Conservation (phyloP, 768 basidiomycete species). For the Auricularia sp. region DNA sequence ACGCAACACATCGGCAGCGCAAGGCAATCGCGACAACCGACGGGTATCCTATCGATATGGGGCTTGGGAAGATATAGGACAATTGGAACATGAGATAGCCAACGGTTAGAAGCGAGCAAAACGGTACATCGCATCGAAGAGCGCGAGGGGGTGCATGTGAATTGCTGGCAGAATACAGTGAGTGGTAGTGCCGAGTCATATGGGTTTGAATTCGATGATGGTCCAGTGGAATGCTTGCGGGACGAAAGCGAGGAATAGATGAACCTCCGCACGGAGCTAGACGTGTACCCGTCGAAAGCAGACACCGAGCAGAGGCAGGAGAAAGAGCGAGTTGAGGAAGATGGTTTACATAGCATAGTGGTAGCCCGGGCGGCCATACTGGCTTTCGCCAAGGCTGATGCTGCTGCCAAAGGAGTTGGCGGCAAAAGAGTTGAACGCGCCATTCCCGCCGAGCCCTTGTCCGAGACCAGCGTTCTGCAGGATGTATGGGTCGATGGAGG, state of each 20-base stretch:
- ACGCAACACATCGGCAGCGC: background rate
- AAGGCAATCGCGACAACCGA: background rate
- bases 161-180: constrained; percentile 2
- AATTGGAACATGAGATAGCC: background rate
- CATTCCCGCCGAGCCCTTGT: background rate
- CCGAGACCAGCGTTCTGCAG: background rate
- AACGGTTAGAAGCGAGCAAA: background rate
- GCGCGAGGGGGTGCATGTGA: constrained; percentile 1
- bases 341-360: constrained; percentile 1
- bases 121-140: background rate
- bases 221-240: background rate
- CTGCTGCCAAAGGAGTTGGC: background rate
- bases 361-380: background rate
- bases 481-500: constrained; percentile 1
- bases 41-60: constrained; percentile 2
- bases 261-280: background rate
- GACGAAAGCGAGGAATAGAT: background rate
- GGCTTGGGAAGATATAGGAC: constrained; percentile 1
- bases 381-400: background rate
- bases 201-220: background rate
- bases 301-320: background rate
- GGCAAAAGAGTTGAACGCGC: background rate
- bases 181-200: background rate
- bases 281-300: background rate
- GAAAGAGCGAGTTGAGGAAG: background rate